These are phyloP conservation scores for Debaryomyces subglobosus DNA, from an alignment of 1,139 yeast genomes.

Conservation along the genomic window DNA sequence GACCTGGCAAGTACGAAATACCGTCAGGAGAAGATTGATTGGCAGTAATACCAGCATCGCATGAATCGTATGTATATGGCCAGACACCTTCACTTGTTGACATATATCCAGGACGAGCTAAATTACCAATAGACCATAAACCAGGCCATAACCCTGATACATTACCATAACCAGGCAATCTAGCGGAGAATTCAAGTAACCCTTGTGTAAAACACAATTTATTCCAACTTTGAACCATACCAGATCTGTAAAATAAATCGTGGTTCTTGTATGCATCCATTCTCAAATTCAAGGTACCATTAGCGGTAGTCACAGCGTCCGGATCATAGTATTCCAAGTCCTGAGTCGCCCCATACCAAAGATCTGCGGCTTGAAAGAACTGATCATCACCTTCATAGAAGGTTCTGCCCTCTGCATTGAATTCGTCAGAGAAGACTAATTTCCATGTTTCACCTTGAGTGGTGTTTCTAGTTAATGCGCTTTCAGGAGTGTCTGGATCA, in stretches of 20 bases:
- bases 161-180: conserved; percentile 70
- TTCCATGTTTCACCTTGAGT: conserved; percentile 65
- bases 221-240: conserved; percentile 87
- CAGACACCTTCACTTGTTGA: conserved; percentile 85
- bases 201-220: conserved; percentile 82
- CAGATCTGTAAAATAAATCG: conserved; percentile 74
- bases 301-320: conserved; percentile 70
- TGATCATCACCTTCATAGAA: conserved; percentile 85
- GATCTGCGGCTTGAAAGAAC: conserved; percentile 75
- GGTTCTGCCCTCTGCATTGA: conserved; percentile 79
- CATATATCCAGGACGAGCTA: conserved; percentile 81
- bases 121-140: conserved; percentile 83
- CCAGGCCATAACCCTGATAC: conserved; percentile 89
- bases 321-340: conserved; percentile 92
- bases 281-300: conserved; percentile 66
- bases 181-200: conserved; percentile 65
- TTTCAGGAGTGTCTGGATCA: conserved; percentile 78
- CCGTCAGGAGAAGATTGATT: conserved; percentile 86
- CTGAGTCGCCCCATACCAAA: conserved; percentile 77
- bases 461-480: conserved; percentile 49
- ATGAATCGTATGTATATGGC: conserved; percentile 82
- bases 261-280: conserved; percentile 78
- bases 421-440: conserved; percentile 81
- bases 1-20: conserved; percentile 77
- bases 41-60: conserved; percentile 91